Conservation (phyloP, 305 asterid genomes). For the Caryopteris hybrid region DNA sequence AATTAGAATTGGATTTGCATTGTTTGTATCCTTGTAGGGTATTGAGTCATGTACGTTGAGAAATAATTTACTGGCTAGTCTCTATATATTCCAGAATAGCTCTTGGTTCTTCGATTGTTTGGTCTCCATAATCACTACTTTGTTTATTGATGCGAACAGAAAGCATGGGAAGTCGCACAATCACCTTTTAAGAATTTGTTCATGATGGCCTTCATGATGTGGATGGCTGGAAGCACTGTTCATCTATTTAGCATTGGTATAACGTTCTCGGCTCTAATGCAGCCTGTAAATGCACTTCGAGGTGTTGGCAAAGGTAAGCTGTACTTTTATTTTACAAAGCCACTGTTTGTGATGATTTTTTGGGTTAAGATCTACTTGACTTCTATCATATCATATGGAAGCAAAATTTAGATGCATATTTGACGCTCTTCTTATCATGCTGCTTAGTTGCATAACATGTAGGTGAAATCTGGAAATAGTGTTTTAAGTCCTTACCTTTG, state of each 20-base stretch:
- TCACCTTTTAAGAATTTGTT: constrained; percentile 89
- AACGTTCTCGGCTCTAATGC: constrained; percentile 92
- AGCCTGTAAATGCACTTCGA: constrained; percentile 92
- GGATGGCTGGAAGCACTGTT: constrained; percentile 99
- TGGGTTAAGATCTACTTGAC: not conserved
- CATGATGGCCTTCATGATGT: constrained; percentile 99
- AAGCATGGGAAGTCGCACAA: constrained; percentile 99
- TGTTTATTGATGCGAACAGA: constrained; percentile 40
- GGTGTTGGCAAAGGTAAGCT: constrained; percentile 84
- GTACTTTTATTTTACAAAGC: not conserved
- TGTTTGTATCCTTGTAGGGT: not conserved
- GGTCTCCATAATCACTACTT: not conserved
- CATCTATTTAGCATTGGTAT: constrained; percentile 95
- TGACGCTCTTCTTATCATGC: too few relatives aligned
- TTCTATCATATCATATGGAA: not conserved
- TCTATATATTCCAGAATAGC: not conserved
- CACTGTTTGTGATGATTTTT: not conserved
- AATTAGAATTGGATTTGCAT: not conserved
- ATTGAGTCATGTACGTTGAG: too few relatives aligned
- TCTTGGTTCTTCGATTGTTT: not conserved
- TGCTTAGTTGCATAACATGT: too few relatives aligned
- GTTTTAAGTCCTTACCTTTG: too few relatives aligned
- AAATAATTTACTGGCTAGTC: too few relatives aligned
- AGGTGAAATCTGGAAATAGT: too few relatives aligned
- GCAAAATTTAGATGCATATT: not conserved